Percentiles rank a stretch among this genome's conserved stretches.
Evolutionary conservation across 2,329 filamentous ascomycete species (phyloP).

Genomic region (Pseudocercospora macadamiae): DNA sequence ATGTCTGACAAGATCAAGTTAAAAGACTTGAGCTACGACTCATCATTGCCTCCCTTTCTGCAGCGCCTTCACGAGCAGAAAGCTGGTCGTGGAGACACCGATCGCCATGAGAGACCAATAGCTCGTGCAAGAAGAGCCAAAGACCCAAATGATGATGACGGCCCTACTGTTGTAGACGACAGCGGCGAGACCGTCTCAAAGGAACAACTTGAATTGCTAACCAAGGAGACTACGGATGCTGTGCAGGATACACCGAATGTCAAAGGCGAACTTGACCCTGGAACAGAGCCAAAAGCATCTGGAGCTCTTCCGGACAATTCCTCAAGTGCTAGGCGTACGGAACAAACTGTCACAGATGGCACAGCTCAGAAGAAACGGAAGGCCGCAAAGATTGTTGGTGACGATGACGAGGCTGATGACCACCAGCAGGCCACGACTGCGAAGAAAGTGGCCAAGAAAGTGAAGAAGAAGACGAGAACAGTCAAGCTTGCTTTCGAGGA

Average conservation of each 20-base stretch:
- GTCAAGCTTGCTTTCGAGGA: conserved; percentile 42
- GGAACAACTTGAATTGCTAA: conserved; percentile 53
- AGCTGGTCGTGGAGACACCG: conserved; percentile 50
- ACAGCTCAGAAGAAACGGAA: conserved; percentile 41
- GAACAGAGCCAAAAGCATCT: conserved; percentile 27
- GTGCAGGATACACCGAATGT: conserved; percentile 21
- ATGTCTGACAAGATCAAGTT: conserved; percentile 59
- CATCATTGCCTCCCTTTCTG: conserved; percentile 52
- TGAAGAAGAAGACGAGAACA: conserved; percentile 39
- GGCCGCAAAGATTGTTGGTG: conserved; percentile 39
- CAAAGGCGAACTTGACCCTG: conserved; percentile 28
- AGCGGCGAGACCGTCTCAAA: conserved; percentile 65
- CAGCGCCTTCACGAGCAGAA: conserved; percentile 56
- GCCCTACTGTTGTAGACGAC: conserved; percentile 72
- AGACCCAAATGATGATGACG: conserved; percentile 75
- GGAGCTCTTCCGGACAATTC: conserved; percentile 26
- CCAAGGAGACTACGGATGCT: conserved; percentile 19
- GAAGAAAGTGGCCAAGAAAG: conserved; percentile 34
- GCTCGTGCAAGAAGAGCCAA: conserved; percentile 53
- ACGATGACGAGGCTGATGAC: conserved; percentile 30
- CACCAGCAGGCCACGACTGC: conserved; percentile 12
- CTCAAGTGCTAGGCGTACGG: conserved; percentile 15
- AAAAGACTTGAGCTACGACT: conserved; percentile 69
- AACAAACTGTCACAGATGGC: conserved; percentile 28
- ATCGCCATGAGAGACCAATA: conserved; percentile 49